Evolutionary conservation across 2,329 filamentous ascomycete genomes (phyloP), one percentile per base, ranked within the genome.

Genomic region (Stylonectria norvegica): DNA sequence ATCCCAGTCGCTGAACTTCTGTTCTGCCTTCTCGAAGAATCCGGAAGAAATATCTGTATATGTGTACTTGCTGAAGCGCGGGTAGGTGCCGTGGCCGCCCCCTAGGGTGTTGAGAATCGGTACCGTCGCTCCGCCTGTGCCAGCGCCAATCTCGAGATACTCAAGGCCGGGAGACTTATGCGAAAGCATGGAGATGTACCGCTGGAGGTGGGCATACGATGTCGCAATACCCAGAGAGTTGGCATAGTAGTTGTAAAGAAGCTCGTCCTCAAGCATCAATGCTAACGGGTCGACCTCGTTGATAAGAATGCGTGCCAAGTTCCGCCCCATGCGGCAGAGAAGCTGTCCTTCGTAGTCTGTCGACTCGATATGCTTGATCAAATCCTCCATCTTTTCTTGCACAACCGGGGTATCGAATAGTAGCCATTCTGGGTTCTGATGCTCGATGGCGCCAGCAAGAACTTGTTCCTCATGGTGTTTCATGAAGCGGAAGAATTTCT

Each of bases 241-340:
- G 11, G 34, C 39, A 20, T 50, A 52, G 28, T 40, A 44, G 4
- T 45, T 34, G 10, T 39, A 43, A 2, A 65, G 61, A 5, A 64
- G 50, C 23, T 60, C 56, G 2, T 60, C 53, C 20, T 61, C 55
- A 36, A 66, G 61, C 38, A 68, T 59, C 11, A 69, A 49, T 30
- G 63, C 55, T 0, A 68, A 50, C 0, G 65, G 61, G 34, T 67
- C 58, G 8, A 59, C 49, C 25, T 60, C 55, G 3, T 59, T 60
- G 4, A 49, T 40, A 4, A 68, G 49, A 20, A 69, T 63, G 4
- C 38, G 43, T 2, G 50, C 41, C 12, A 68, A 45, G 14, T 57
- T 48, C 14, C 59, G 53, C 4, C 47, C 44, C 16, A 50, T 31
- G 18, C 36, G 23, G 14, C 34, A 39, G n/a, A 38, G 28, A 31